Conservation (phyloP, 441 rosid genomes). For the Iberis amara region DNA sequence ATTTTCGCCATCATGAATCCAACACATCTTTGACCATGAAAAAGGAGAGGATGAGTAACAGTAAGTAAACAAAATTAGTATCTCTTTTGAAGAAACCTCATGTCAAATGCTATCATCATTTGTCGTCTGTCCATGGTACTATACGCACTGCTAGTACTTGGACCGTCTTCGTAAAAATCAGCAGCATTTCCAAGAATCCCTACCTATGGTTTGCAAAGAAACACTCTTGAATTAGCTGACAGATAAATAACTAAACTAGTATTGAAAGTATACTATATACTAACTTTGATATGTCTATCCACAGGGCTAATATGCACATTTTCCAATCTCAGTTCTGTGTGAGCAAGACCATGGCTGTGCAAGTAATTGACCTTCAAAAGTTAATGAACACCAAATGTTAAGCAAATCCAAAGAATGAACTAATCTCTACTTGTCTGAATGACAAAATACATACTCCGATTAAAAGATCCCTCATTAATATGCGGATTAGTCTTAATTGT, state of each 20-base stretch:
- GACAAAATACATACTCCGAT: conserved; percentile 67
- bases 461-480: conserved; percentile 83
- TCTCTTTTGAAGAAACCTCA: conserved; percentile 49
- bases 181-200: conserved; percentile 94
- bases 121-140: conserved; percentile 55
- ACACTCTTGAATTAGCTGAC: not conserved
- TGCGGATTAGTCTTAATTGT: conserved; percentile 69
- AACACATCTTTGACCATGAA: conserved; percentile 52
- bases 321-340: conserved; percentile 92
- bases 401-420: conserved; percentile 8
- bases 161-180: conserved; percentile 66
- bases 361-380: conserved; percentile 78
- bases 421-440: not conserved
- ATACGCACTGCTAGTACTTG: conserved; percentile 40
- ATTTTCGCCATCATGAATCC: conserved; percentile 98
- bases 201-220: conserved; percentile 38
- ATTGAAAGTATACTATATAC: conserved; percentile 19
- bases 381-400: conserved; percentile 19
- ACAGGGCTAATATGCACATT: conserved; percentile 93
- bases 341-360: conserved; percentile 97
- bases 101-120: conserved; percentile 99
- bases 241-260: conserved; percentile 5
- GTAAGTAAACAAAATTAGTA: not conserved
- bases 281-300: conserved; percentile 90
- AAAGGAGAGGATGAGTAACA: conserved; percentile 20